These are phyloP conservation scores for Babesia ovis DNA, from an alignment of 169 alveolate genomes.

Conservation along the genomic window DNA sequence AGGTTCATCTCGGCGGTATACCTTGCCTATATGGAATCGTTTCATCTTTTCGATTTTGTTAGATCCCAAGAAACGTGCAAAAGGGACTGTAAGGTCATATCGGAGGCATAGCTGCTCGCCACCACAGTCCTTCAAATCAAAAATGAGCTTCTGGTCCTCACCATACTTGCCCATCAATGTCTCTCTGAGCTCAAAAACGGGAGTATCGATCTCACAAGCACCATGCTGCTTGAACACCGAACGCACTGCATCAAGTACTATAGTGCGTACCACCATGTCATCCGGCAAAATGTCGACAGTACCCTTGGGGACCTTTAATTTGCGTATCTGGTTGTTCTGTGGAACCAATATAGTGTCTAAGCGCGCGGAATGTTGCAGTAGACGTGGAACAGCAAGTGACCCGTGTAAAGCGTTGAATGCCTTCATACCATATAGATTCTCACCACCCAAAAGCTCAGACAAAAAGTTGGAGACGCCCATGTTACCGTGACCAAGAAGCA, in stretches of 20 bases:
- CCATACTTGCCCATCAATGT: constrained; percentile 95
- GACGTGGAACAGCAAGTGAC: constrained; percentile 18
- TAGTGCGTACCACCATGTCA: constrained; percentile 89
- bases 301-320: constrained; percentile 93
- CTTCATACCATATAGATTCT: not conserved
- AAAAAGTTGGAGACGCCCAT: constrained; percentile 15
- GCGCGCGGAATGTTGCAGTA: constrained; percentile 20
- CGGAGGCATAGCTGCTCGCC: constrained; percentile 95
- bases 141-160: constrained; percentile 94
- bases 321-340: constrained; percentile 72
- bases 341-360: constrained; percentile 56
- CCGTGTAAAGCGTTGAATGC: constrained; percentile 1
- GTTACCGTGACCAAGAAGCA: constrained; percentile 59
- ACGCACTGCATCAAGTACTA: constrained; percentile 84
- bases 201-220: constrained; percentile 97
- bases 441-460: constrained; percentile 1
- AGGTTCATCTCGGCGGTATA: constrained; percentile 97
- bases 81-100: constrained; percentile 97
- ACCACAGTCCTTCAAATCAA: constrained; percentile 95
- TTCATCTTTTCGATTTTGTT: constrained; percentile 85
- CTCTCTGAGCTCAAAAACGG: constrained; percentile 95
- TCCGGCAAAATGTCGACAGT: constrained; percentile 91
- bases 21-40: constrained; percentile 95
- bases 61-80: constrained; percentile 92
- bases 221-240: constrained; percentile 91